Evolutionary conservation across 2,329 filamentous ascomycete species (phyloP).

Genomic region (Aspergillus fumigatiaffinis): DNA sequence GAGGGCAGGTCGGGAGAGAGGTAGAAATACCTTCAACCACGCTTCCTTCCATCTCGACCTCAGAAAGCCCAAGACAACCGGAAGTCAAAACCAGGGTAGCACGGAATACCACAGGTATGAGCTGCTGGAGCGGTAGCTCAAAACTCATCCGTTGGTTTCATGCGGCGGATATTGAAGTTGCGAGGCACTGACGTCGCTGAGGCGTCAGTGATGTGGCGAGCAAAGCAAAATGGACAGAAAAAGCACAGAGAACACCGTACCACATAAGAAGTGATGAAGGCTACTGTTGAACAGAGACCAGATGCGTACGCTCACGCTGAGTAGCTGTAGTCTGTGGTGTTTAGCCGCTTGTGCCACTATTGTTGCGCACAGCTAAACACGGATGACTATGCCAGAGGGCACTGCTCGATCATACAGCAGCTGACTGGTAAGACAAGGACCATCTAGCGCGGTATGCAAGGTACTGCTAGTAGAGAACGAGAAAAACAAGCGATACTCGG

Average conservation of each 20-base stretch:
- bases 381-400: not conserved
- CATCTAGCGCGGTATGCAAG: not conserved
- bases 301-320: not conserved
- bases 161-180: not conserved
- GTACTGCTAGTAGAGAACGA: not conserved
- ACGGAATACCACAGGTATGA: not conserved
- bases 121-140: not conserved
- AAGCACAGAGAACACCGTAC: not conserved
- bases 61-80: not conserved
- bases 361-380: not conserved
- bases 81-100: not conserved
- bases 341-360: not conserved
- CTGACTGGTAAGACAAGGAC: not conserved
- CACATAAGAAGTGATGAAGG: not conserved
- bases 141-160: not conserved
- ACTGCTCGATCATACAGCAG: not conserved
- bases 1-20: slow-evolving; percentile 26
- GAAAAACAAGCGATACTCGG: not conserved
- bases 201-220: not conserved
- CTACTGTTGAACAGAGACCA: not conserved
- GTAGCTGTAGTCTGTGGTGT: not conserved
- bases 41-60: slow-evolving; percentile 20
- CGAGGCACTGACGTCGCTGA: not conserved
- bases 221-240: not conserved
- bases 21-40: slow-evolving; percentile 39